These are phyloP conservation scores for Apiospora sp. DNA, from an alignment of 2,329 filamentous ascomycete species.

Conservation along the genomic window DNA sequence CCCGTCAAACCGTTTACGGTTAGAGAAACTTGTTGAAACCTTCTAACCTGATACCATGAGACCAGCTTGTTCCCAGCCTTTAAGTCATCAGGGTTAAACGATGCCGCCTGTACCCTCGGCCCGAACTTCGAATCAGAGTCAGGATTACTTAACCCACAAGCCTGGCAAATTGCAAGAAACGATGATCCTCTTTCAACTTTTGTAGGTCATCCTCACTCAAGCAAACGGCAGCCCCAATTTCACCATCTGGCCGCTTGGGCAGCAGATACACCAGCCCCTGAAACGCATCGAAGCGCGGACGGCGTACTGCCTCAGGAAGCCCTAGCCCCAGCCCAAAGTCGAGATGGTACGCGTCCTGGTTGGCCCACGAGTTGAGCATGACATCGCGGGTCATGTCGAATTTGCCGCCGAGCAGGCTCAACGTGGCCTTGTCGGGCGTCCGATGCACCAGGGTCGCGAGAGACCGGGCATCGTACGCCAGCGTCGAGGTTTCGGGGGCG, in stretches of 20 bases:
- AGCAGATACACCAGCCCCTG: conserved; percentile 60
- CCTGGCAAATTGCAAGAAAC: conserved; percentile 49
- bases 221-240: conserved; percentile 53
- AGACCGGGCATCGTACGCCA: conserved; percentile 47
- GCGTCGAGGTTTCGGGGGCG: conserved; percentile 34
- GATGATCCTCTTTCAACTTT: conserved; percentile 49
- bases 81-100: neutral
- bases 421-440: conserved; percentile 43
- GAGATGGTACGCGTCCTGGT: conserved; percentile 51
- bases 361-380: conserved; percentile 63
- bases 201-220: conserved; percentile 57
- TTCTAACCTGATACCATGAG: too few species aligned
- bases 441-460: conserved; percentile 50
- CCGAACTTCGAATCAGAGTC: neutral
- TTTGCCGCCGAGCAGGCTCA: conserved; percentile 26
- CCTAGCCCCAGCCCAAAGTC: conserved; percentile 58
- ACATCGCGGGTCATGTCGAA: conserved; percentile 52
- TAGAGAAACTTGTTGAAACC: too few species aligned
- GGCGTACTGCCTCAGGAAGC: conserved; percentile 53
- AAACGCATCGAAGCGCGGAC: conserved; percentile 53
- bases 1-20: too few species aligned
- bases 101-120: neutral
- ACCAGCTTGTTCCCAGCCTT: neutral
- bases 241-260: conserved; percentile 52
- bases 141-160: conserved; percentile 42